These are phyloP conservation scores for Solanum sparsipilum DNA, from an alignment of 257 asterid genomes.

Conservation along the genomic window DNA sequence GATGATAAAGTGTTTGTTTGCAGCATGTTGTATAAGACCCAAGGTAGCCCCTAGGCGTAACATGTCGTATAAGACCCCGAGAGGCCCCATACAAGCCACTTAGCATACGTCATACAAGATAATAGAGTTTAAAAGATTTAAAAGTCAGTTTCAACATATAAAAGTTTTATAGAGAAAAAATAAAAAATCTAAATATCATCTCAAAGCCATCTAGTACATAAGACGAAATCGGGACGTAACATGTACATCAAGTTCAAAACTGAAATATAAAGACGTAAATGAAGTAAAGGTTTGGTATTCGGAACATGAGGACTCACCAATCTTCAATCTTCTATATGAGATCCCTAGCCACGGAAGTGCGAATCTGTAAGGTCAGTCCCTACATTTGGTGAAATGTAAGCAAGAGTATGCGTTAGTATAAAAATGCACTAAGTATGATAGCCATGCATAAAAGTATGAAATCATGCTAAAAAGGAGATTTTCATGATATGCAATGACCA, in stretches of 20 bases:
- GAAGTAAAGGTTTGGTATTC: no score
- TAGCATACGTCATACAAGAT: no score
- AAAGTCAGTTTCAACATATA: neutral
- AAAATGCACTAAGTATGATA: neutral
- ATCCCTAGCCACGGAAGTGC: neutral
- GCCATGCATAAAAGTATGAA: neutral
- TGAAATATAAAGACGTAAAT: neutral
- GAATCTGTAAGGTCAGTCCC: neutral
- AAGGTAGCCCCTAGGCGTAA: no score
- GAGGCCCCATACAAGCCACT: no score
- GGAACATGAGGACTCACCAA: neutral
- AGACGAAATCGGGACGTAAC: neutral
- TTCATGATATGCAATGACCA: neutral
- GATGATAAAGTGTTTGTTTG: no score
- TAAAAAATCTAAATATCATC: no score
- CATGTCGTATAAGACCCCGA: no score
- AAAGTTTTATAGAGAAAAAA: neutral
- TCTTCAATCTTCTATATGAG: neutral
- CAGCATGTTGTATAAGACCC: no score
- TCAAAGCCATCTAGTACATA: no score
- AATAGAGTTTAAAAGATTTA: no score
- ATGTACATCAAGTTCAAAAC: neutral
- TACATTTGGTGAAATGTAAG: neutral
- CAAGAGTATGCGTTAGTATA: neutral
- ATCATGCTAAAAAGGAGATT: neutral